Evolutionary conservation across 1,284 basidiomycete species (phyloP).

Genomic region (Rugosomyces carneus): DNA sequence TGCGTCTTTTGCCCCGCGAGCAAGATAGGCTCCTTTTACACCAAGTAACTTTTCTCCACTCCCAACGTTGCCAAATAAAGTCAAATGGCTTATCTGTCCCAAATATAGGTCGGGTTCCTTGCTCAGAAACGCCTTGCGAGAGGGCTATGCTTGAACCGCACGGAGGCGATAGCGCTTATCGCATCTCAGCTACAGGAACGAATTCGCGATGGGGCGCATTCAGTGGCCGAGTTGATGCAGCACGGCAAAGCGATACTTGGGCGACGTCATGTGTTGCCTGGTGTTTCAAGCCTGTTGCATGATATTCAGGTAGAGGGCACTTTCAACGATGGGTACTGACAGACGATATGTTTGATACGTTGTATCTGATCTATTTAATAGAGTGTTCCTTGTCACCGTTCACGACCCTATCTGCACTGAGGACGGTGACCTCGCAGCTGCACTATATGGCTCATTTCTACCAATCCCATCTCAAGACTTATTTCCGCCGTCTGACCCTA

Average conservation of each 20-base stretch:
- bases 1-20: constrained; percentile 16
- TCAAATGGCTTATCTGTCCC: neutral
- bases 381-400: constrained; percentile 91
- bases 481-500: constrained; percentile 54
- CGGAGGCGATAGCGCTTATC: constrained; percentile 89
- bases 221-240: constrained; percentile 89
- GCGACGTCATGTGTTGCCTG: constrained; percentile 83
- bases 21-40: constrained; percentile 17
- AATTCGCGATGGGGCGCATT: constrained; percentile 90
- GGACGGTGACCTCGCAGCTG: constrained; percentile 70
- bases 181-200: constrained; percentile 89
- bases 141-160: constrained; percentile 80
- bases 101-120: constrained; percentile 63
- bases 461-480: constrained; percentile 66
- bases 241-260: constrained; percentile 88
- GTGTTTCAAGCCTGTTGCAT: constrained; percentile 61
- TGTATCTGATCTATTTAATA: no score
- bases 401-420: constrained; percentile 91
- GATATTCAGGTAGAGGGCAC: constrained; percentile 93
- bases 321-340: constrained; percentile 80
- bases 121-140: constrained; percentile 94
- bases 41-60: constrained; percentile 11
- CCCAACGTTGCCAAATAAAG: neutral
- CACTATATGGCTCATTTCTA: constrained; percentile 90
- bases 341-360: constrained; percentile 33